These are phyloP conservation scores for Lactarius sanguifluus DNA, from an alignment of 768 basidiomycete species.

Conservation along the genomic window DNA sequence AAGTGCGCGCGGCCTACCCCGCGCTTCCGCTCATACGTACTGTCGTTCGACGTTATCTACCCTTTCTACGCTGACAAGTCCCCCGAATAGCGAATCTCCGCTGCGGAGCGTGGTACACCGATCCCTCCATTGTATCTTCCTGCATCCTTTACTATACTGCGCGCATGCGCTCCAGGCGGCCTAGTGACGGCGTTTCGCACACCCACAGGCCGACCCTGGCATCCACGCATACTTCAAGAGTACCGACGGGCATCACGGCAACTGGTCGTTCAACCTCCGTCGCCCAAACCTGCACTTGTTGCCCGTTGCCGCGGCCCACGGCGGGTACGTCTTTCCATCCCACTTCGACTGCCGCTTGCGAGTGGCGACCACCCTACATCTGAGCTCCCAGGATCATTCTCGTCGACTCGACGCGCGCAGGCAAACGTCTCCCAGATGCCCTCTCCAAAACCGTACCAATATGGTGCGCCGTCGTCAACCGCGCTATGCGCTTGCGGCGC, in stretches of 20 bases:
- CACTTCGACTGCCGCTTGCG: background rate
- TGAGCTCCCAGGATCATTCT: constrained; percentile 59
- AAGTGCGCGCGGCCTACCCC: constrained; percentile 49
- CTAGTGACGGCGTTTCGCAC: constrained; percentile 28
- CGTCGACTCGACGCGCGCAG: constrained; percentile 90
- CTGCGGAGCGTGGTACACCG: constrained; percentile 92
- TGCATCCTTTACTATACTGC: constrained; percentile 13
- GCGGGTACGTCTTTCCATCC: constrained; percentile 52
- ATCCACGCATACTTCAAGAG: constrained; percentile 85
- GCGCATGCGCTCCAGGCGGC: background rate
- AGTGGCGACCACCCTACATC: background rate
- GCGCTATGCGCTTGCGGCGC: constrained; percentile 45
- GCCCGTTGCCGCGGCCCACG: constrained; percentile 48
- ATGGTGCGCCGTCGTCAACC: constrained; percentile 91
- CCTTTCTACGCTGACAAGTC: constrained; percentile 1
- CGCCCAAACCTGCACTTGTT: constrained; percentile 83
- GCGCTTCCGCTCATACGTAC: constrained; percentile 57
- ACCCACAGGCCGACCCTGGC: constrained; percentile 31
- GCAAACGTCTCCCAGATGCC: constrained; percentile 93
- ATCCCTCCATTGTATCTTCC: constrained; percentile 58
- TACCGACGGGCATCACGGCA: constrained; percentile 81
- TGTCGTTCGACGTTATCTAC: constrained; percentile 31
- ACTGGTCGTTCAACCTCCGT: constrained; percentile 83
- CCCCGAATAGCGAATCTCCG: constrained; percentile 73
- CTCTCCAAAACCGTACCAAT: constrained; percentile 88